Evolutionary conservation across 2,329 filamentous ascomycete genomes (phyloP), one percentile per base, ranked within the genome.

Genomic region (Aschersonia sp.): DNA sequence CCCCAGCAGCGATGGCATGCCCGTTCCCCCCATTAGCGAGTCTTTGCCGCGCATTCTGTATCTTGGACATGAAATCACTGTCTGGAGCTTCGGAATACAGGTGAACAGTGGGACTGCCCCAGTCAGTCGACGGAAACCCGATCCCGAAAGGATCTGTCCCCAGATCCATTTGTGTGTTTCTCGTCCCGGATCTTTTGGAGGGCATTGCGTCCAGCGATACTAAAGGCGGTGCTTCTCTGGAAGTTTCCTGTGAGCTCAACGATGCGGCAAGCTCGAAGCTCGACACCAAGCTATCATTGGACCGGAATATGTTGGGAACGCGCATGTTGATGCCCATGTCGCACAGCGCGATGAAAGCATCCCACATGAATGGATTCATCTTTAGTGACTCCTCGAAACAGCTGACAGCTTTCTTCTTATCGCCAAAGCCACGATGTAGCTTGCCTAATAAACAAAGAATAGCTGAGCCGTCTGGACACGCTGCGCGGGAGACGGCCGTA

Each of bases 361-460:
- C 92, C 92, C 92, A 98, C 77, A 95, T 92, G 64, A 97, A 90
- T 1, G 92, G 89, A 58, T 97, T 98, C 47, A 81, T 64, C 65
- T 89, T 94, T 56, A 98, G 69, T 5, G 89, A 80, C 50, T 94
- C 87, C 54, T 94, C 87, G 60, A 92, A 97, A 62, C 79, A 87
- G 54, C 84, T 77, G 12, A 90, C 80, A 6, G 92, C 89, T 63
- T 86, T 88, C 55, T 84, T 84, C 58, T 84, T 84, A 57, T 86
- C 76, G 55, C 95, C 84, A 56, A 92, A 83, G 2, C 78, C 86
- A 45, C 84, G 79, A 68, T 88, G 90, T 31, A 98, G 71, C 65
- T 94, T 95, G 30, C 87, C 92, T 32, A 95, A 72, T 39, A 98
- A 68, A 57, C 85, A 92, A 52, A 81, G 73, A n/a, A 90, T 77